Conservation (phyloP, 2,329 filamentous ascomycete species). For the Aspergillus ochraceoroseus region DNA sequence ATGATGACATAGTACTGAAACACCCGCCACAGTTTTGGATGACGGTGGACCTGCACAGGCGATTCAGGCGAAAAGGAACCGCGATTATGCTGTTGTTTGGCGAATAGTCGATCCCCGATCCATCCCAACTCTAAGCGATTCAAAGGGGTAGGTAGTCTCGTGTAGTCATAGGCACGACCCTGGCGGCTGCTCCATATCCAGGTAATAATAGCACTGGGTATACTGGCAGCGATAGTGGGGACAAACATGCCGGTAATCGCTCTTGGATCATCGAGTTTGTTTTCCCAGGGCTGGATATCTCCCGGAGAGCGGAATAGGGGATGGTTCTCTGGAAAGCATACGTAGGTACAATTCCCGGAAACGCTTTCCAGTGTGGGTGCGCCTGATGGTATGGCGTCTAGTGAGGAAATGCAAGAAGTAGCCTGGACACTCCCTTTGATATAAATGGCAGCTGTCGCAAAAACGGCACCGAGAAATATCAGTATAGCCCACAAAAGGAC, state of each 20-base stretch:
- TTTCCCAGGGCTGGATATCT: background rate
- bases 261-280: slow-evolving; percentile 1
- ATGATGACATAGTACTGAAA: slow-evolving; percentile 5
- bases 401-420: background rate
- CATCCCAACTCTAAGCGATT: slow-evolving; percentile 1
- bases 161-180: background rate
- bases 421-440: background rate
- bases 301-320: background rate
- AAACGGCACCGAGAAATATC: background rate
- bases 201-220: background rate
- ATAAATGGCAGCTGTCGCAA: background rate
- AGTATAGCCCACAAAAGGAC: background rate
- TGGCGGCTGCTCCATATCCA: background rate
- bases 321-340: background rate
- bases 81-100: background rate
- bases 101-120: background rate
- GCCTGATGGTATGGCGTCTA: background rate
- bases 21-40: background rate
- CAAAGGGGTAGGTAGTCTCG: background rate
- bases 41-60: background rate
- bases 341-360: background rate
- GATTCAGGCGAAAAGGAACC: background rate
- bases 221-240: background rate
- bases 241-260: background rate
- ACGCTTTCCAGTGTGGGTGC: background rate